These are phyloP conservation scores for Symmetrospora coprosmae DNA, from an alignment of 768 basidiomycete genomes.

Conservation along the genomic window DNA sequence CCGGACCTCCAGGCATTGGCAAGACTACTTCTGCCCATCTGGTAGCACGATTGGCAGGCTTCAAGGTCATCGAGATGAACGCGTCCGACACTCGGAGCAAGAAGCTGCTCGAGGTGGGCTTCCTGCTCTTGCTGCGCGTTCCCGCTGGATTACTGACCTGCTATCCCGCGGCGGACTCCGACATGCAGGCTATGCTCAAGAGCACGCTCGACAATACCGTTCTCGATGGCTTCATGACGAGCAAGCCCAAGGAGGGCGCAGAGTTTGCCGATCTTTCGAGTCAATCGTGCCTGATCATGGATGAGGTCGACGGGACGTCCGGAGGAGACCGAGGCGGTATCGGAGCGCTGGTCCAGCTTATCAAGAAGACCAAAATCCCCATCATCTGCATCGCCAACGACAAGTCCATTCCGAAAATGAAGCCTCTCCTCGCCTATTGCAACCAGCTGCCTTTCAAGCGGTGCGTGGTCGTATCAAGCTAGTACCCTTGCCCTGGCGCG, in stretches of 20 bases:
- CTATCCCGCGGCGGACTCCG: background rate
- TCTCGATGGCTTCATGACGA: slow-evolving; percentile 64
- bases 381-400: slow-evolving; percentile 98
- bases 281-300: slow-evolving; percentile 96
- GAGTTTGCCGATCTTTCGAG: slow-evolving; percentile 15
- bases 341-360: slow-evolving; percentile 75
- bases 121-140: too few species aligned
- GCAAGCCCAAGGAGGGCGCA: background rate
- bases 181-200: slow-evolving; percentile 23
- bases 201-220: slow-evolving; percentile 77
- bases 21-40: slow-evolving; percentile 95
- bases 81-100: slow-evolving; percentile 92
- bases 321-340: slow-evolving; percentile 94
- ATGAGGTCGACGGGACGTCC: slow-evolving; percentile 98
- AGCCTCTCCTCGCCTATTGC: slow-evolving; percentile 59
- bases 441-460: slow-evolving; percentile 63
- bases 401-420: slow-evolving; percentile 68
- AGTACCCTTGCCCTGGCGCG: background rate
- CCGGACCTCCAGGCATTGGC: slow-evolving; percentile 89
- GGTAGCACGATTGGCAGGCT: slow-evolving; percentile 76
- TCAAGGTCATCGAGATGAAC: slow-evolving; percentile 85
- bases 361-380: slow-evolving; percentile 87
- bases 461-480: slow-evolving; percentile 44
- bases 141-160: too few species aligned
- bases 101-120: slow-evolving; percentile 75